Evolutionary conservation across 345 rosid genomes (phyloP).

Genomic region (Clausena lansium): DNA sequence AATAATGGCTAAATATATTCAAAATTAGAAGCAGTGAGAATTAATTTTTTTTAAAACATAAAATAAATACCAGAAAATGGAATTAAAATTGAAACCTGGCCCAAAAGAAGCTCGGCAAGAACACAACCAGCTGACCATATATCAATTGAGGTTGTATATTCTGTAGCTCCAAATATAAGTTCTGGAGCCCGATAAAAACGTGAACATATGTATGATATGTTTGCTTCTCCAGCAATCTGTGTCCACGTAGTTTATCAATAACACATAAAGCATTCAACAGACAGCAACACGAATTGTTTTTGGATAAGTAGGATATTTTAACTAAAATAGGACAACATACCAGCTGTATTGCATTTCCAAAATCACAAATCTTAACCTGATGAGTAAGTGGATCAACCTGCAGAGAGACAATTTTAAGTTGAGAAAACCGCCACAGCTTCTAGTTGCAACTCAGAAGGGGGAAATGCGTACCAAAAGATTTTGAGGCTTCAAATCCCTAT

Average conservation of each 20-base stretch:
- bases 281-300: neutral
- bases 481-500: constrained; percentile 89
- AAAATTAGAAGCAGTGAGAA: neutral
- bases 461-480: constrained; percentile 67
- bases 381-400: constrained; percentile 95
- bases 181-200: constrained; percentile 74
- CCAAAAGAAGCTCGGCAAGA: constrained; percentile 69
- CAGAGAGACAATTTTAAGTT: constrained; percentile 17
- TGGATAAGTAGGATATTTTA: neutral
- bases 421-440: neutral
- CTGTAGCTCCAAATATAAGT: constrained; percentile 70
- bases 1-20: constrained; percentile 64
- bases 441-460: neutral
- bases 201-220: constrained; percentile 65
- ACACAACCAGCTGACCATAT: constrained; percentile 82
- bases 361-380: constrained; percentile 74
- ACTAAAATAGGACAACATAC: constrained; percentile 34
- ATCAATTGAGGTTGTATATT: constrained; percentile 67
- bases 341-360: constrained; percentile 90
- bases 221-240: constrained; percentile 74
- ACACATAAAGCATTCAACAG: neutral
- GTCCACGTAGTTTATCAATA: constrained; percentile 12
- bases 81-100: constrained; percentile 47
- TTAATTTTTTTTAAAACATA: neutral
- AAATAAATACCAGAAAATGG: neutral